Base-by-base conservation (phyloP, 371 early-diverging fungal species). In the Saksenaea oblongispora region DNA sequence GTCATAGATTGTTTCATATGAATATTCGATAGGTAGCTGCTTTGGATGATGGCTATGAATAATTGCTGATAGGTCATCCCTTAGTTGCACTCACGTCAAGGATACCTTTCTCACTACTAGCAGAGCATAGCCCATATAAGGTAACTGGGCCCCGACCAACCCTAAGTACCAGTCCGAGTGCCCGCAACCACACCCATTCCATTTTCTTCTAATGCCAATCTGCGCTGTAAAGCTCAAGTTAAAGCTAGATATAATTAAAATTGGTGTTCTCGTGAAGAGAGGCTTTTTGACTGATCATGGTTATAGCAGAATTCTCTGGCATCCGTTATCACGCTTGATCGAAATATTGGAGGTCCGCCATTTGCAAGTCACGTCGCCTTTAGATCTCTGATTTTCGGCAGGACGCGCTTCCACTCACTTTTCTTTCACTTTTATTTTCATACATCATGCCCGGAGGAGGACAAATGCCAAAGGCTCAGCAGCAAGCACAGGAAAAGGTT, bases 401-500 rank as follows among this genome's bases (percentile, higher is more conserved):
- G 51, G 51, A 47, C 51, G 51, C 51, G 51, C 51, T 22, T 47
- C 22, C 3, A 47, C 22, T 22, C 24, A 31, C 18, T 22, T 22
- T 47, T 22, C 11, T 47, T 47, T 44, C 44, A 15, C 51, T 8
- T 11, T 47, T 47, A 4, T 31, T 26, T 36, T 44, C 35, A 47
- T 28, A 34, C 27, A 78, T 53, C 61, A 82, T 82, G 83, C 72
- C 83, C 39, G 83, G 83, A 62, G 82, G 82, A 64, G 83, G 83
- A 69, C 72, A 79, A 68, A 75, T 68, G 63, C 83, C 83, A 39
- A 72, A 70, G 39, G 79, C 69, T 56, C 70, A 79, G 59, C 78
- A 79, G 62, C 27, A 60, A 54, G 72, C 83, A 42, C 73, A 83
- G 66, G 82, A 86, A 65, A 87, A 90, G 68, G 88, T 86, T 28